These are phyloP conservation scores for Silene noctiflora DNA, from an alignment of 179 eudicot genomes.

Conservation along the genomic window DNA sequence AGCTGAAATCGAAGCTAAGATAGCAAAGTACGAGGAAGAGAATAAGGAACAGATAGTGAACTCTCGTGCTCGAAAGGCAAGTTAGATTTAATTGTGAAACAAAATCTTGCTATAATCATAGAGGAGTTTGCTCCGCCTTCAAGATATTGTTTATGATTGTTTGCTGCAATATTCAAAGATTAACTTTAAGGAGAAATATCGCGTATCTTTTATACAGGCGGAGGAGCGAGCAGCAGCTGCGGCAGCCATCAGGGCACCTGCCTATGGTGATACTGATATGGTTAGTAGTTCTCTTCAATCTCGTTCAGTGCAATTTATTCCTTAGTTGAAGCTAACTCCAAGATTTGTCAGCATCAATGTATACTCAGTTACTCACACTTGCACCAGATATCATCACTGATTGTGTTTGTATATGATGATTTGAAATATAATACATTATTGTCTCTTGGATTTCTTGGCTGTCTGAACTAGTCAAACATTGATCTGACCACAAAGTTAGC, in stretches of 20 bases:
- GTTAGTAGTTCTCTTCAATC: slow-evolving; percentile 34
- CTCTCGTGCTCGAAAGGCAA: slow-evolving; percentile 91
- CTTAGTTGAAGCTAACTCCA: too few species aligned
- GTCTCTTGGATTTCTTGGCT: too few species aligned
- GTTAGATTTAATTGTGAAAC: slow-evolving; percentile 17
- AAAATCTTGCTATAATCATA: slow-evolving; percentile 14
- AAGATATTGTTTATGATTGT: not conserved
- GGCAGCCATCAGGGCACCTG: slow-evolving; percentile 68
- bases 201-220: slow-evolving; percentile 41
- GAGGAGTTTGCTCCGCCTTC: not conserved
- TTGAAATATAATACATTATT: too few species aligned
- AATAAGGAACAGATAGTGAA: slow-evolving; percentile 89
- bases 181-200: not conserved
- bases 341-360: too few species aligned
- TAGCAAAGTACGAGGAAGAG: slow-evolving; percentile 69
- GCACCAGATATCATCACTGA: too few species aligned
- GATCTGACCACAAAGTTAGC: too few species aligned
- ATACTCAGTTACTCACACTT: too few species aligned
- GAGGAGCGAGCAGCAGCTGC: slow-evolving; percentile 86
- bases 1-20: slow-evolving; percentile 67
- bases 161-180: not conserved
- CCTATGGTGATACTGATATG: slow-evolving; percentile 45
- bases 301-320: not conserved
- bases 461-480: too few species aligned
- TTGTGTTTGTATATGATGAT: too few species aligned